Base-by-base conservation (phyloP, 139 green algal genomes). In the Spirogloea muscicola region DNA sequence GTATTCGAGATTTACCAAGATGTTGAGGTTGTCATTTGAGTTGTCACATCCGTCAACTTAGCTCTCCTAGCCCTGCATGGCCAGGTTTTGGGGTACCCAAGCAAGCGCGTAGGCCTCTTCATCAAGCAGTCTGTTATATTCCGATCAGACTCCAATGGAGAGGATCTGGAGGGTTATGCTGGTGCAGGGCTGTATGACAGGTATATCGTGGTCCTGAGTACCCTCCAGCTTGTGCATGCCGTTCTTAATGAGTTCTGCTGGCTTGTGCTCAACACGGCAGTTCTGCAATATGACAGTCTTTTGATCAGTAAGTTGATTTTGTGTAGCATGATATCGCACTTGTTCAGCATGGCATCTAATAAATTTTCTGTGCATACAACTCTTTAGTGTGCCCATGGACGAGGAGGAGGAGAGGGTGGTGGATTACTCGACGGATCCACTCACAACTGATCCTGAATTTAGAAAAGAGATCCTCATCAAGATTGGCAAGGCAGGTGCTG, bases 361-460 rank as follows among this genome's bases (percentile, higher is more conserved):
- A 21, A 21, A n/a, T 55, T 55, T 55, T 55, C 46, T 55, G 52
- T 62, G 9, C 40, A 62, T 33, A 55, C 46, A 64, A 27, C n/a
- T n/a, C n/a, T 73, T n/a, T 59, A 82, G 87, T 49, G 92, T 99
- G 72, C 95, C 93, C 38, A 97, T 96, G 88, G 90, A 96, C 27
- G 68, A 72, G 44, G 36, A 75, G 33, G 58, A 85, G 62, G 72
- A 86, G 18, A 57, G 66, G 40, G 62, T 68, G 27, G 86, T 91
- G 16, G 87, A 91, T 72, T 91, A 91, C 74, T 85, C 82, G 6
- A 52, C 31, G 1, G 93, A 98, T 81, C 80, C 79, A 52, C 75
- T 98, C 48, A 68, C 96, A 57, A 80, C 60, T 31, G 90, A 97
- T 61, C 36, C 67, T 0, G 76, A 16, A 1, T 95, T 91, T 82